Evolutionary conservation across 2,329 filamentous ascomycete species (phyloP).

Genomic region (Ceratocystis huliohia): DNA sequence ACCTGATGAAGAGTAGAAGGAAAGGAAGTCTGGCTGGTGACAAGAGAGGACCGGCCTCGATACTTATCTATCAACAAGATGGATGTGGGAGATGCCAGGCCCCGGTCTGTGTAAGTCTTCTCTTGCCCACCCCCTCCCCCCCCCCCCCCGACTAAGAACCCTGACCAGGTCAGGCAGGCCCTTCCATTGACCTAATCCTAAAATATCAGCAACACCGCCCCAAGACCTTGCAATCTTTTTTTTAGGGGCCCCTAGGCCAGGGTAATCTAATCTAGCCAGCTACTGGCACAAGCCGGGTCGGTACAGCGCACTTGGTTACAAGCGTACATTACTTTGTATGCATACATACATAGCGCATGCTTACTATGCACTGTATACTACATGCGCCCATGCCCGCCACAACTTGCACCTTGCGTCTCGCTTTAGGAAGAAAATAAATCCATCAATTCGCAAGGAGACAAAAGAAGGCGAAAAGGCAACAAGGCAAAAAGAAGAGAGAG

Average conservation of each 20-base stretch:
- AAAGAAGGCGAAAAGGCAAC: not conserved
- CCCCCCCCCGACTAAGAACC: not conserved
- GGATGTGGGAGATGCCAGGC: not conserved
- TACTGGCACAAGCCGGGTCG: too few relatives aligned
- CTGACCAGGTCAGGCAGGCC: not conserved
- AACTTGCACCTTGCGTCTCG: conserved; percentile 7
- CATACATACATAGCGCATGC: too few relatives aligned
- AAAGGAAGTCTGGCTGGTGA: not conserved
- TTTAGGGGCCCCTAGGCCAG: not conserved
- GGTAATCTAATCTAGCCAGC: too few relatives aligned
- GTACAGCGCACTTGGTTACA: not conserved
- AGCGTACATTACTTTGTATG: not conserved
- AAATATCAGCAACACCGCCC: conserved; percentile 7
- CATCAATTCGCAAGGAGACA: not conserved
- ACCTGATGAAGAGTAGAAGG: conserved; percentile 9
- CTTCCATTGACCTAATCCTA: not conserved
- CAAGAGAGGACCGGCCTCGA: not conserved
- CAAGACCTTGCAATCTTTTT: conserved; percentile 4
- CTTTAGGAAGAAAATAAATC: conserved; percentile 3
- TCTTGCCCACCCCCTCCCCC: not conserved
- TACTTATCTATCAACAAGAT: not conserved
- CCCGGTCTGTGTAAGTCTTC: not conserved
- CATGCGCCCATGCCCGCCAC: not conserved
- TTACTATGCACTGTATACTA: not conserved
- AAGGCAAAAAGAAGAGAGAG: not conserved